phyloP scores from a whole-genome alignment of 345 rosid genomes.

The Pugionium cornutum region DNA sequence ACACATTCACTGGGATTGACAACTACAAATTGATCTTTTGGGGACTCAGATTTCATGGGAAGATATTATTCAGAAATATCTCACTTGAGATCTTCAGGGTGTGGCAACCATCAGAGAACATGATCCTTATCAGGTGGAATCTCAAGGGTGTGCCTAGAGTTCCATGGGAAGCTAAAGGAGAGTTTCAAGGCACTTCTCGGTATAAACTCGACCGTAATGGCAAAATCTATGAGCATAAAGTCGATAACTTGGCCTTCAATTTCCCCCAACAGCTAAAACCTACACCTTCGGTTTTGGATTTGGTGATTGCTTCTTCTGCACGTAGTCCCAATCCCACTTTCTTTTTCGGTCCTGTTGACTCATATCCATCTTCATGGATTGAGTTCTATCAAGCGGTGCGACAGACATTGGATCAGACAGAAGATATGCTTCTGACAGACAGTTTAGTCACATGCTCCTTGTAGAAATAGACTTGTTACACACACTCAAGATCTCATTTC shows the following conservation, averaged over 20 bases:
- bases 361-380: slow-evolving; percentile 68
- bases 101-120: slow-evolving; percentile 98
- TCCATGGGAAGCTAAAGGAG: slow-evolving; percentile 96
- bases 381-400: slow-evolving; percentile 69
- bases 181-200: slow-evolving; percentile 87
- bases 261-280: slow-evolving; percentile 80
- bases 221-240: slow-evolving; percentile 88
- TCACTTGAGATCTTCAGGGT: slow-evolving; percentile 76
- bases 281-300: slow-evolving; percentile 76
- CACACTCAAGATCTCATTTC: slow-evolving; percentile 16
- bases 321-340: slow-evolving; percentile 86
- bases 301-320: slow-evolving; percentile 74
- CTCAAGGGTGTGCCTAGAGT: slow-evolving; percentile 85
- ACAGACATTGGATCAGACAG: slow-evolving; percentile 57
- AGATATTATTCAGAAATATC: slow-evolving; percentile 78
- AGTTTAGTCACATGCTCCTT: slow-evolving; percentile 70
- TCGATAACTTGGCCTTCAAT: slow-evolving; percentile 88
- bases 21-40: slow-evolving; percentile 88
- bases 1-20: slow-evolving; percentile 77
- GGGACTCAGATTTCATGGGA: slow-evolving; percentile 92
- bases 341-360: slow-evolving; percentile 57
- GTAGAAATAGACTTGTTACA: slow-evolving; percentile 34
- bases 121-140: slow-evolving; percentile 89
- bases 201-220: slow-evolving; percentile 90
- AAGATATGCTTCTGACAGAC: slow-evolving; percentile 47